Evolutionary conservation across 2,329 filamentous ascomycete species (phyloP).

Genomic region (Fusarium hostae): DNA sequence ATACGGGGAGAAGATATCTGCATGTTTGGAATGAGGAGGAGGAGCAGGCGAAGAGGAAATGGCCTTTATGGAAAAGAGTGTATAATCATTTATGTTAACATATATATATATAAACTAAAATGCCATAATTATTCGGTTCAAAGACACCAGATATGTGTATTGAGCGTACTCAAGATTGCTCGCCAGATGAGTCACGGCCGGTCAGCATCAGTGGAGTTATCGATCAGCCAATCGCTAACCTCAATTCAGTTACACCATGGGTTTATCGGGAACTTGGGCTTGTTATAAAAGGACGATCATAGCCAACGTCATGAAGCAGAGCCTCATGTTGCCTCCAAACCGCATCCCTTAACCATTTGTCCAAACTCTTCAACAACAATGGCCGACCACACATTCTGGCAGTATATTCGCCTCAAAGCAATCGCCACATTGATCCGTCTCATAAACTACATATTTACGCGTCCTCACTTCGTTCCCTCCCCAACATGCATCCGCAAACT

Average conservation of each 20-base stretch:
- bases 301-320: background rate
- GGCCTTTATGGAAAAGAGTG: slow-evolving; percentile 79
- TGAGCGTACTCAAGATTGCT: rapidly evolving
- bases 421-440: slow-evolving; percentile 26
- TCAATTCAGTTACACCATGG: background rate
- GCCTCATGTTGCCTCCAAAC: no score
- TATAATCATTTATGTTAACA: slow-evolving; percentile 76
- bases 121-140: background rate
- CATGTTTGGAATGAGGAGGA: slow-evolving; percentile 82
- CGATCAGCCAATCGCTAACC: background rate
- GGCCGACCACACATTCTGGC: slow-evolving; percentile 12
- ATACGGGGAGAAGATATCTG: slow-evolving; percentile 84
- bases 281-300: background rate
- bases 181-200: slow-evolving; percentile 15
- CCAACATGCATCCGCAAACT: slow-evolving; percentile 20
- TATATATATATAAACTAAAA: background rate
- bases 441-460: slow-evolving; percentile 24
- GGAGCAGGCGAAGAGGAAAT: slow-evolving; percentile 71
- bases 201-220: background rate
- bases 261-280: background rate
- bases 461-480: slow-evolving; percentile 17
- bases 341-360: rapidly evolving
- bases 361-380: background rate
- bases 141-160: background rate
- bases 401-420: slow-evolving; percentile 29